Percentiles rank a stretch among this genome's conserved stretches.
Conservation (phyloP, 78 protist species). For the Guillardia theta region DNA sequence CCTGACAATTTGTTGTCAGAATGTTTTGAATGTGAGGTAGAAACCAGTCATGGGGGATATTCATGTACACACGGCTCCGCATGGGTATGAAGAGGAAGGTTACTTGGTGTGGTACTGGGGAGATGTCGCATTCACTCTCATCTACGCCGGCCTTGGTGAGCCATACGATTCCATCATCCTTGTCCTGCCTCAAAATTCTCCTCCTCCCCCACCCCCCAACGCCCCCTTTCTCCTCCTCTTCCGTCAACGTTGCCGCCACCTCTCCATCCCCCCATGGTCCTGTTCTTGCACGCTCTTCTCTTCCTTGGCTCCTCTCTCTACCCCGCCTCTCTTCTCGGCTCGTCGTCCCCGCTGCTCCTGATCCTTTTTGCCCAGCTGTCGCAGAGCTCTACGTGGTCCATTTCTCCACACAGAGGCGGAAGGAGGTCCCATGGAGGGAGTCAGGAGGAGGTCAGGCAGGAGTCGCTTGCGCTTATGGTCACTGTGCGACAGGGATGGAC, state of each 20-base stretch:
- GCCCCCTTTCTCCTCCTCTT: not conserved
- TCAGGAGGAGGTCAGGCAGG: not conserved
- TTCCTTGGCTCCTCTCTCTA: not conserved
- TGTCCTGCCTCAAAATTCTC: not conserved
- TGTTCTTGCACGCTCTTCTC: not conserved
- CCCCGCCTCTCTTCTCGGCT: not conserved
- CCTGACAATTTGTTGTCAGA: too few relatives aligned
- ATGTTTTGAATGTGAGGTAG: too few relatives aligned
- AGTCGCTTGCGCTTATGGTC: not conserved
- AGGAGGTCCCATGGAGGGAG: not conserved
- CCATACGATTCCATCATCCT: too few relatives aligned
- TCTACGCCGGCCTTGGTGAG: not conserved
- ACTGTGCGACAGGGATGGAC: too few relatives aligned
- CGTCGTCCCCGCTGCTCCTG: not conserved
- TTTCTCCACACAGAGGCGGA: not conserved
- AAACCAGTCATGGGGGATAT: slow-evolving; percentile 19
- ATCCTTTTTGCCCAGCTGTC: too few relatives aligned
- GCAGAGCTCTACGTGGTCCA: not conserved
- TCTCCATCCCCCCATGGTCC: not conserved
- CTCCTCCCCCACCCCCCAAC: not conserved
- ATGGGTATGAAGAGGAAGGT: not conserved
- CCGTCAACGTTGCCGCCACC: not conserved
- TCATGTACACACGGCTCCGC: not conserved
- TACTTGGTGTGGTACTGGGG: not conserved
- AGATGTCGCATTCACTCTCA: not conserved